Evolutionary conservation across 768 basidiomycete genomes (phyloP).

Genomic region (Collybiopsis luxurians): DNA sequence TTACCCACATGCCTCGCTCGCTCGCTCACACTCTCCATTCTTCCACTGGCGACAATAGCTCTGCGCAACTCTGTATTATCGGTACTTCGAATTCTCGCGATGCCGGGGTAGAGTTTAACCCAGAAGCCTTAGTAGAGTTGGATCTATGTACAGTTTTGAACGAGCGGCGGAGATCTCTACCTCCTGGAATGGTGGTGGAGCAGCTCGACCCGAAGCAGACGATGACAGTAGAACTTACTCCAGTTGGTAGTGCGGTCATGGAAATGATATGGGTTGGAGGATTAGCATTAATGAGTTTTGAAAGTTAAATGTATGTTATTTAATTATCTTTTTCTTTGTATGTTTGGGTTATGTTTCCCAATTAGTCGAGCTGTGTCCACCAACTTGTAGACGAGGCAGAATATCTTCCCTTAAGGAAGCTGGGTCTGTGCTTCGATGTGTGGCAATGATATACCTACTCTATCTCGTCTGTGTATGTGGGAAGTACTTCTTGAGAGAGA

Average conservation of each 20-base stretch:
- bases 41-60: background rate
- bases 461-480: too few relatives aligned
- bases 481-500: too few relatives aligned
- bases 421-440: too few relatives aligned
- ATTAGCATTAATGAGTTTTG: constrained; percentile 8
- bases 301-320: background rate
- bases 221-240: constrained; percentile 5
- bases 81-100: constrained; percentile 40
- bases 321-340: too few relatives aligned
- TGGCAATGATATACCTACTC: too few relatives aligned
- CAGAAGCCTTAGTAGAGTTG: constrained; percentile 52
- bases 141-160: constrained; percentile 38
- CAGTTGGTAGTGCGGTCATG: constrained; percentile 6
- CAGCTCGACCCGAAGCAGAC: background rate
- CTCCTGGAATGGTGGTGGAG: background rate
- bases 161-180: background rate
- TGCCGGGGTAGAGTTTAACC: constrained; percentile 49
- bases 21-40: background rate
- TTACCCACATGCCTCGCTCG: constrained; percentile 14
- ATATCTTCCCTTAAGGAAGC: too few relatives aligned
- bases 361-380: too few relatives aligned
- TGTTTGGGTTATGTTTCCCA: too few relatives aligned
- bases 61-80: constrained; percentile 23
- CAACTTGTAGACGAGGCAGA: too few relatives aligned
- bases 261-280: constrained; percentile 11